Evolutionary conservation across 2,329 filamentous ascomycete genomes (phyloP), one percentile per base, ranked within the genome.

Genomic region (Fusarium pininemorale): DNA sequence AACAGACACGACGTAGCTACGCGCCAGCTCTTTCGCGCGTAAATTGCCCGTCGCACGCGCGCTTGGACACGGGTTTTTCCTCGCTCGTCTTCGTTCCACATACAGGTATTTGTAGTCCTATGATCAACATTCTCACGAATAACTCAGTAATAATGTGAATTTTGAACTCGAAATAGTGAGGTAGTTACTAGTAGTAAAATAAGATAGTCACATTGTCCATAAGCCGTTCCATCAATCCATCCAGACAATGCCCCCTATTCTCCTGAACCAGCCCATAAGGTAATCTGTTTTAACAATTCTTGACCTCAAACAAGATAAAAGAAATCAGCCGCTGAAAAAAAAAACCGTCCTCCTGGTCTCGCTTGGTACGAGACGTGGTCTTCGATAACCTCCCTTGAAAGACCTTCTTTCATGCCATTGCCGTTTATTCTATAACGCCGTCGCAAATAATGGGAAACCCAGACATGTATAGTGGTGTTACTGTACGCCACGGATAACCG

Each of bases 341-440:
- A 47, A 69, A 67, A 63, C 16, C 39, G 64, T 66, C 62, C 65
- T 70, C 57, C 45, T 66, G 45, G 45, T 72, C 60, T 54, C 60
- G 35, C 48, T 54, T 58, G 39, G 28, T 64, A 53, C 12, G 51
- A 56, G 60, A 63, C 15, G 63, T 28, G 54, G 54, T 56, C 70
- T 62, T 55, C 62, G 48, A 61, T 61, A 65, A 68, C 67, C 54
- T 42, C 57, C 53, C 50, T 45, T 59, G 62, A 57, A 59, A 66
- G 64, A 54, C 74, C 66, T 47, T 54, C 65, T 64, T 75, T 59
- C 44, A 70, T 70, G 67, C 66, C 67, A 58, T 77, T 74, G 70
- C 74, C 74, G 61, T 64, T 75, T 63, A 65, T 64, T 78, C 76
- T 78, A 77, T 74, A 78, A 78, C 76, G 76, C 76, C 76, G 59